Conservation (phyloP, 2,329 filamentous ascomycete species). For the Penicillium vulpinum region DNA sequence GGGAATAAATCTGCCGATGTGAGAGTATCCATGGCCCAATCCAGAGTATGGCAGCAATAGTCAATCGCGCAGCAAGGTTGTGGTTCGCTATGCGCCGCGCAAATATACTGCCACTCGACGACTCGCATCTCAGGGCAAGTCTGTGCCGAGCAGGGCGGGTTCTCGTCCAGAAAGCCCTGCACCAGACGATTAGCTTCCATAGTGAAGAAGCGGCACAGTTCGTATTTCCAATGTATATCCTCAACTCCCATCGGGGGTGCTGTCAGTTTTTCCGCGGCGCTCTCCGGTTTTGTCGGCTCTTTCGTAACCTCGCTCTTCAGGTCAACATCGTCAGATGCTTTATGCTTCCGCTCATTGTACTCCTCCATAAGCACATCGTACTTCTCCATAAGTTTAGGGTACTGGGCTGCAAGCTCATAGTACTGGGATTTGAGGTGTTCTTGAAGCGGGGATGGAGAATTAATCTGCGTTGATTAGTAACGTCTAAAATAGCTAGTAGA, state of each 20-base stretch:
- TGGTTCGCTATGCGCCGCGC: conserved; percentile 93
- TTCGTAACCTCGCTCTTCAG: conserved; percentile 65
- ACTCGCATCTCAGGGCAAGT: conserved; percentile 99
- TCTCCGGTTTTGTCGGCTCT: conserved; percentile 67
- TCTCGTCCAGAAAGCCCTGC: conserved; percentile 88
- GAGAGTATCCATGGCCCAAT: conserved; percentile 94
- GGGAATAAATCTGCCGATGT: conserved; percentile 90
- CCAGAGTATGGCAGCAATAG: conserved; percentile 97
- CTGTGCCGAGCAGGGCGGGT: conserved; percentile 78
- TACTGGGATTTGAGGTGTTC: conserved; percentile 94
- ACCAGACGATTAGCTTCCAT: conserved; percentile 92
- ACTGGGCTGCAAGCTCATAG: conserved; percentile 66
- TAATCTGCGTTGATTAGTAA: conserved; percentile 62
- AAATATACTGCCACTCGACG: conserved; percentile 98
- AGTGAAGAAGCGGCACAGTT: conserved; percentile 93
- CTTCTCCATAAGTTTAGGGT: background rate
- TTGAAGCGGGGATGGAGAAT: conserved; percentile 95
- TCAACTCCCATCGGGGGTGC: conserved; percentile 80
- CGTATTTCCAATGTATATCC: conserved; percentile 91
- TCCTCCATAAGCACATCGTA: background rate
- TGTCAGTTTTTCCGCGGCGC: conserved; percentile 51
- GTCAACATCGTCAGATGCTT: background rate
- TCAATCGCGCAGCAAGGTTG: conserved; percentile 98
- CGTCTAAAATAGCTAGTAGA: conserved; percentile 3
- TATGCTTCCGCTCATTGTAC: background rate